phyloP scores from a whole-genome alignment of 352 stramenopile genomes.

The Globisporangium alternatum region DNA sequence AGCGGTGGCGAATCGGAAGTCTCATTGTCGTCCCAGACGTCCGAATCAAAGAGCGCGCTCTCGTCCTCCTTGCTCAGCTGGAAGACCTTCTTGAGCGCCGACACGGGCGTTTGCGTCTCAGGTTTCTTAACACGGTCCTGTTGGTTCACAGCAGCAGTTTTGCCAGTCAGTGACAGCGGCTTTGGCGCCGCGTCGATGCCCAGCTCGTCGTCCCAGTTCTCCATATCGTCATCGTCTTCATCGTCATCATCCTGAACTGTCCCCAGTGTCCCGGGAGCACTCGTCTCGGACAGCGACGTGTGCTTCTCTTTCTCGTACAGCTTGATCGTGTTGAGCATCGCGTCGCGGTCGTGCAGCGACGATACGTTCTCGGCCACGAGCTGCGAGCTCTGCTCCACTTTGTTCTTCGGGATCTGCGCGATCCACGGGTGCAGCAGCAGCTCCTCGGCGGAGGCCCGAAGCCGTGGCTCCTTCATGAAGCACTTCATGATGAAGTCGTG shows the following conservation, averaged over 20 bases:
- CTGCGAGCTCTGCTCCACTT: conserved; percentile 85
- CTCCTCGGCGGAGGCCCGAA: conserved; percentile 79
- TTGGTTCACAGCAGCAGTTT: not conserved
- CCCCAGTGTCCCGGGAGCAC: not conserved
- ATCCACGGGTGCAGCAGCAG: conserved; percentile 91
- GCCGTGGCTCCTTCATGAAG: conserved; percentile 89
- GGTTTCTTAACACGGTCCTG: conserved; percentile 5
- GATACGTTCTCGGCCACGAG: conserved; percentile 74
- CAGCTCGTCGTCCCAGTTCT: conserved; percentile 88
- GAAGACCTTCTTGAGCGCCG: conserved; percentile 37
- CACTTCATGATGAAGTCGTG: conserved; percentile 93
- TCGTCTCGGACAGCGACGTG: conserved; percentile 13
- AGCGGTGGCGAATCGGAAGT: not conserved
- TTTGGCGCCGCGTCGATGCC: conserved; percentile 45
- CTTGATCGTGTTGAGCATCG: conserved; percentile 85
- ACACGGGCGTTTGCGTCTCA: conserved; percentile 4
- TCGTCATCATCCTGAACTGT: conserved; percentile 13
- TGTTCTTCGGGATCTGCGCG: conserved; percentile 82
- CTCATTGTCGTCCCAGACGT: conserved; percentile 66
- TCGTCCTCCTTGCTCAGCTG: conserved; percentile 80
- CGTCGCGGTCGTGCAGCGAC: conserved; percentile 71
- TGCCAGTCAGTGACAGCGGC: conserved; percentile 22
- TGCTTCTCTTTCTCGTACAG: conserved; percentile 63
- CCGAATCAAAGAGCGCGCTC: conserved; percentile 59
- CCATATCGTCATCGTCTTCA: conserved; percentile 37